Base-by-base conservation (phyloP, 257 asterid genomes). In the Solanum sitiens region DNA sequence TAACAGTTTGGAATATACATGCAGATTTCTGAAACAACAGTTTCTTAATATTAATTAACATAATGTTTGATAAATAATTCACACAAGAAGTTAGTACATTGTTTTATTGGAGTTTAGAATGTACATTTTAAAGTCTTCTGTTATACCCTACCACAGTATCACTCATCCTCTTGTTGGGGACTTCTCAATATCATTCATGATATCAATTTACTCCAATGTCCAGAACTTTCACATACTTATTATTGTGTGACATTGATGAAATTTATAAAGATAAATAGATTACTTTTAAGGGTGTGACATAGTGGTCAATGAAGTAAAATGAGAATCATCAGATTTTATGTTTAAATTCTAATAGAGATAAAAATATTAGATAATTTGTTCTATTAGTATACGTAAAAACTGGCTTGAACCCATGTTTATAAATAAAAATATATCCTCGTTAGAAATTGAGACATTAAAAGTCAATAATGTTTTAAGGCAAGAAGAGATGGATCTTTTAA, bases 301-400 rank as follows among this genome's bases (percentile, higher is more conserved):
- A 25, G 72, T 25, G 9, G 0, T 67, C 1, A 2, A 67, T 25
- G 1, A 25, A 25, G 8, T 1, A 1, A 0, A 2, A 5, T 33
- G 0, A 14, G 0, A 15, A 70, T 2, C 0, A 7, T 70, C 2
- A 70, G 0, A 16, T 3, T 12, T 68, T 15, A 5, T 3, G 1
- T n/a, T 65, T 2, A 65, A 65, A 65, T 65, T 65, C 3, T 11
- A 11, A 4, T n/a, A 7, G 11, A 56, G 65, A 56, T 1, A 56
- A 56, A 56, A 20, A 56, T 0, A 56, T 20, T 56, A 20, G 67
- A 56, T 1, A 0, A 1, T n/a, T 23, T n/a, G 0, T 63, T 11
- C 6, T 23, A 63, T 63, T 11, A 1, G 0, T 68, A 0, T 27
- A 25, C 4, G 1, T 3, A 30, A 67, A 67, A 5, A 25, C 0